phyloP scores from a whole-genome alignment of 805 yeast genomes.

The Barnettozyma sp. region DNA sequence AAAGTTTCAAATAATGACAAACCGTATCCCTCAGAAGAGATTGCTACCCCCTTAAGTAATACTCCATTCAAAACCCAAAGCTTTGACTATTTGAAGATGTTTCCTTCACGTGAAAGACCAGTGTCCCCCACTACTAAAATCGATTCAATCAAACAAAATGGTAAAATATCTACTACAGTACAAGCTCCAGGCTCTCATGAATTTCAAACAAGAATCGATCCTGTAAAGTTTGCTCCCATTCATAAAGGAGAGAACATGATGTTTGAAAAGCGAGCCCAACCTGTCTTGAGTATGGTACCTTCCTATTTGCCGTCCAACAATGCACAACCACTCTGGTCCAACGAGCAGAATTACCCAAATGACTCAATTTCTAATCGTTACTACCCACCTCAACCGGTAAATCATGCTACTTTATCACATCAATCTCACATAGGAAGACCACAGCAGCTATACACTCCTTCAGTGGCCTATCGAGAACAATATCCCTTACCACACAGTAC shows the following conservation, averaged over 20 bases:
- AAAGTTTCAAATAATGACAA: constrained; percentile 26
- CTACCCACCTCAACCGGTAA: constrained; percentile 1
- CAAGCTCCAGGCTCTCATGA: not conserved
- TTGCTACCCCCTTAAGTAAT: constrained; percentile 6
- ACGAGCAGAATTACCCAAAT: too few species aligned
- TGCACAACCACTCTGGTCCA: too few species aligned
- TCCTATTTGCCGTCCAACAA: constrained; percentile 1
- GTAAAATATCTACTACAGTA: not conserved
- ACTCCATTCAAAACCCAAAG: not conserved
- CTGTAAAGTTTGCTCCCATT: not conserved
- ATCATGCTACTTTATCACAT: too few species aligned
- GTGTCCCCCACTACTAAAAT: constrained; percentile 3
- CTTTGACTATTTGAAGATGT: constrained; percentile 11
- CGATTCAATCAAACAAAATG: not conserved
- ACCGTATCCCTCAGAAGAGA: constrained; percentile 14
- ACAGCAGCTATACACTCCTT: constrained; percentile 1
- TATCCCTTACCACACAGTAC: constrained; percentile 8
- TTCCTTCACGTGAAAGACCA: constrained; percentile 12
- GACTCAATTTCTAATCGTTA: constrained; percentile 6
- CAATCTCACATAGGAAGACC: not conserved
- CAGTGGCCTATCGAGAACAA: constrained; percentile 6
- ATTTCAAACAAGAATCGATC: not conserved
- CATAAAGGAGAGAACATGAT: constrained; percentile 3
- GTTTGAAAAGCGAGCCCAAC: constrained; percentile 4
- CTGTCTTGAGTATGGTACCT: constrained; percentile 2